Conservation (phyloP, 2,329 filamentous ascomycete species). For the Coniochaeta hoffmannii region DNA sequence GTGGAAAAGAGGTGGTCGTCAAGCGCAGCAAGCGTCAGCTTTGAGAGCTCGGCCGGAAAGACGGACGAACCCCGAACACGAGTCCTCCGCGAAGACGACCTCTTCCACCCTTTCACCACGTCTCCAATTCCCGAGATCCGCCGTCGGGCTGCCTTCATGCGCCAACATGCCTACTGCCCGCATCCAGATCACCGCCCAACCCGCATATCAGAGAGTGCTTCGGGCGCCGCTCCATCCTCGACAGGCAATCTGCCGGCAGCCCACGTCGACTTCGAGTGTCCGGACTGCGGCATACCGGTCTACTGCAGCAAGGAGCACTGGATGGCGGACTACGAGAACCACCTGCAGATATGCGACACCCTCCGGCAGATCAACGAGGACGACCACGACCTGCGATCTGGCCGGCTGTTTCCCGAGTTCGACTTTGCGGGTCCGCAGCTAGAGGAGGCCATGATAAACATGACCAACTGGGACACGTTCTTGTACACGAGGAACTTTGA, state of each 20-base stretch:
- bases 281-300: slow-evolving; percentile 88
- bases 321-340: slow-evolving; percentile 90
- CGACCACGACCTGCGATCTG: slow-evolving; percentile 88
- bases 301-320: slow-evolving; percentile 94
- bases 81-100: slow-evolving; percentile 62
- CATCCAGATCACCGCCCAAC: slow-evolving; percentile 81
- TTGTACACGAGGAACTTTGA: slow-evolving; percentile 87
- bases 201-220: slow-evolving; percentile 56
- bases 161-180: slow-evolving; percentile 86
- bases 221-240: slow-evolving; percentile 46
- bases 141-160: slow-evolving; percentile 81
- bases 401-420: slow-evolving; percentile 89
- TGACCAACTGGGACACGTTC: slow-evolving; percentile 98
- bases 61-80: slow-evolving; percentile 13
- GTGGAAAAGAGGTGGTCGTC: slow-evolving; percentile 1
- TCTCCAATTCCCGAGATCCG: slow-evolving; percentile 88
- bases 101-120: slow-evolving; percentile 87
- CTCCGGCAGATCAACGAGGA: slow-evolving; percentile 94
- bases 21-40: background rate
- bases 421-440: slow-evolving; percentile 84
- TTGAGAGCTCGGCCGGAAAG: background rate
- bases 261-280: slow-evolving; percentile 89
- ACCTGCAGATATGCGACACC: slow-evolving; percentile 87
- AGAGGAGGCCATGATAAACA: slow-evolving; percentile 88
- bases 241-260: slow-evolving; percentile 58